These are phyloP conservation scores for Colletotrichum orchidophilum DNA, from an alignment of 2,329 filamentous ascomycete species.

Conservation along the genomic window DNA sequence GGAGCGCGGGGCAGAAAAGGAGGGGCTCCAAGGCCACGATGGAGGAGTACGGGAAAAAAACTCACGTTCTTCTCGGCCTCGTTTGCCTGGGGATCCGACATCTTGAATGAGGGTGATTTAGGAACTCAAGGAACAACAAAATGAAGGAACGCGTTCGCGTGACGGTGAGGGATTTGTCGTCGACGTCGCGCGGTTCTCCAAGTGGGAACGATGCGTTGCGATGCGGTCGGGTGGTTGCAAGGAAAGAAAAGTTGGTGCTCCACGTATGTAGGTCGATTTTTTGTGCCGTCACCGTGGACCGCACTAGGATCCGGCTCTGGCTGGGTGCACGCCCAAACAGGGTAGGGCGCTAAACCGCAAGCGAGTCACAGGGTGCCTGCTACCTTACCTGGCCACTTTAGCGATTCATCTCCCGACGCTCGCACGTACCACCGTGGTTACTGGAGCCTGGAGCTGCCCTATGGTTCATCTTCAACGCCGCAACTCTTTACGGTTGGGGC, in stretches of 20 bases:
- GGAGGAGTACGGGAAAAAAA: conserved; percentile 34
- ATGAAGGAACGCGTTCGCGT: conserved; percentile 31
- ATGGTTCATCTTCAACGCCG: neutral
- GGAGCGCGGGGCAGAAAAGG: conserved; percentile 32
- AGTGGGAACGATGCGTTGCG: conserved; percentile 30
- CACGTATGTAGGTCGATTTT: conserved; percentile 28
- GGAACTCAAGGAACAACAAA: conserved; percentile 22
- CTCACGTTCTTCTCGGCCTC: conserved; percentile 96
- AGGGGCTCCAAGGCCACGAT: conserved; percentile 26
- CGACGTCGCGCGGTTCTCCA: conserved; percentile 29
- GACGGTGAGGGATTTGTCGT: conserved; percentile 26
- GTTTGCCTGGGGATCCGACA: conserved; percentile 87
- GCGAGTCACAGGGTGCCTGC: conserved; percentile 24
- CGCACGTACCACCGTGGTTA: conserved; percentile 11
- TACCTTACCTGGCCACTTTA: conserved; percentile 19
- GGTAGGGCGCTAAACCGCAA: conserved; percentile 32
- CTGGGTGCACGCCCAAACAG: conserved; percentile 22
- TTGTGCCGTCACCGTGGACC: conserved; percentile 27
- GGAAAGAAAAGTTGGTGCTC: conserved; percentile 32
- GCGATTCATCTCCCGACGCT: neutral
- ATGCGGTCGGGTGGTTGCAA: conserved; percentile 24
- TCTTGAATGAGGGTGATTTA: conserved; percentile 60
- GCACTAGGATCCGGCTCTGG: conserved; percentile 23
- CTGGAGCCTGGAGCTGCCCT: neutral
- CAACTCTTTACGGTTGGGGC: neutral